These are phyloP conservation scores for Aspergillus hancockii DNA, from an alignment of 495 filamentous ascomycete species.

Conservation along the genomic window DNA sequence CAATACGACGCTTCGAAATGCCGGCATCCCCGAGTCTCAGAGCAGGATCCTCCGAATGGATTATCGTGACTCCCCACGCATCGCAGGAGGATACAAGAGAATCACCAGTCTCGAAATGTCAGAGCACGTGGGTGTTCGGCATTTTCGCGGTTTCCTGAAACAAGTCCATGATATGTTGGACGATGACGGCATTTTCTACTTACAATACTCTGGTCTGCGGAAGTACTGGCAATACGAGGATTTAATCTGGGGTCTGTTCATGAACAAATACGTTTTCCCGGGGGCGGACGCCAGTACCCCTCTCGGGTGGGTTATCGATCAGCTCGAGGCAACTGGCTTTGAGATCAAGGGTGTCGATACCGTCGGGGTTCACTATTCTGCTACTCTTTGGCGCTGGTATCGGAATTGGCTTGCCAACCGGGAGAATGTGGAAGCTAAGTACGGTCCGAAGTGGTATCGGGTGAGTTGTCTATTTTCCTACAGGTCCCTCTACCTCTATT, in stretches of 20 bases:
- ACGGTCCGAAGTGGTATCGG: constrained; percentile 93
- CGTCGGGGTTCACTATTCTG: constrained; percentile 94
- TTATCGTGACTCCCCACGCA: constrained; percentile 67
- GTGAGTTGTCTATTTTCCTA: constrained; percentile 54
- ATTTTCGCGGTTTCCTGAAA: constrained; percentile 59
- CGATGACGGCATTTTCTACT: constrained; percentile 70
- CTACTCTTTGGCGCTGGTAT: constrained; percentile 98
- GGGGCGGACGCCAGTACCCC: constrained; percentile 69
- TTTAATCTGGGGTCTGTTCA: constrained; percentile 73
- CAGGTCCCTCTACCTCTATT: background rate
- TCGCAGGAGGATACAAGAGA: constrained; percentile 62
- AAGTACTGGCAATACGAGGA: constrained; percentile 76
- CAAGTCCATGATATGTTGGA: constrained; percentile 72
- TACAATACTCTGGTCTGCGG: constrained; percentile 69
- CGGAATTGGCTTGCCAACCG: constrained; percentile 96
- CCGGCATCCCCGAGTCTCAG: constrained; percentile 59
- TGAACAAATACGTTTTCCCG: constrained; percentile 78
- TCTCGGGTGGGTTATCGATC: constrained; percentile 63
- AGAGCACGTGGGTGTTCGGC: constrained; percentile 71
- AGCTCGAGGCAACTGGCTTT: constrained; percentile 65
- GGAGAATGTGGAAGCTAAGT: constrained; percentile 94
- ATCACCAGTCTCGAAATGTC: constrained; percentile 78
- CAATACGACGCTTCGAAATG: constrained; percentile 62
- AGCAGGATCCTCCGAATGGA: constrained; percentile 65
- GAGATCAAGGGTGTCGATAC: constrained; percentile 71